A percentile compares a stretch with the other conserved stretches of the same genome.
Evolutionary conservation across 2,329 filamentous ascomycete species (phyloP).

Genomic region (Thelonectria discophora): DNA sequence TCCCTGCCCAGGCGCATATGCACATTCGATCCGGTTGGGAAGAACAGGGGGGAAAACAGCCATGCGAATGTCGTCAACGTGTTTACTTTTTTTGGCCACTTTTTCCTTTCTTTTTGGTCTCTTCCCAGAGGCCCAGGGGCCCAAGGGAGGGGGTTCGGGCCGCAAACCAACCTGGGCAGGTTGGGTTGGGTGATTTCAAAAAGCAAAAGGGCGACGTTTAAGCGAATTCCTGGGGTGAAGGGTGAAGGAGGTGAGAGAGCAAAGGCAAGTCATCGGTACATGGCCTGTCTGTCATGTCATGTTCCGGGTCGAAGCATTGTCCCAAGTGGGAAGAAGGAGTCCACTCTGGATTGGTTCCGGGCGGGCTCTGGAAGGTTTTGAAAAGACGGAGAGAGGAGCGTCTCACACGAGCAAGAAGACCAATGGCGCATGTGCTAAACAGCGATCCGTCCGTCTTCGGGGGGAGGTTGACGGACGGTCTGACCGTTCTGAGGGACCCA

Average conservation of each 20-base stretch:
- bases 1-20: conserved; percentile 25
- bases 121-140: conserved; percentile 1
- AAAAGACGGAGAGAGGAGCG: not conserved
- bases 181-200: conserved; percentile 15
- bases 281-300: conserved; percentile 17
- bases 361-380: conserved; percentile 6
- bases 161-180: conserved; percentile 8
- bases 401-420: not conserved
- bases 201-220: not conserved
- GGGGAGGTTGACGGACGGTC: conserved; percentile 6
- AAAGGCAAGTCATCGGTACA: conserved; percentile 14
- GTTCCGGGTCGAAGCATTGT: conserved; percentile 3
- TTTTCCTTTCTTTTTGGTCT: conserved; percentile 2
- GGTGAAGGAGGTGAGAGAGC: not conserved
- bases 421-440: conserved; percentile 3
- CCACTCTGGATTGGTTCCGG: conserved; percentile 17
- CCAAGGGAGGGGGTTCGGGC: conserved; percentile 17
- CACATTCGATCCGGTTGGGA: conserved; percentile 24
- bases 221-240: conserved; percentile 7
- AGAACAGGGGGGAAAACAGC: conserved; percentile 17
- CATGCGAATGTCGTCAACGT: conserved; percentile 4
- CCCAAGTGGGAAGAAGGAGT: conserved; percentile 2
- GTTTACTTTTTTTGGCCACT: not conserved
- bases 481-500: conserved; percentile 3
- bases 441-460: conserved; percentile 11